A percentile compares a stretch with the other conserved stretches of the same genome.
These are phyloP conservation scores for Hirsutella rhossiliensis DNA, from an alignment of 2,329 filamentous ascomycete genomes.

Conservation along the genomic window DNA sequence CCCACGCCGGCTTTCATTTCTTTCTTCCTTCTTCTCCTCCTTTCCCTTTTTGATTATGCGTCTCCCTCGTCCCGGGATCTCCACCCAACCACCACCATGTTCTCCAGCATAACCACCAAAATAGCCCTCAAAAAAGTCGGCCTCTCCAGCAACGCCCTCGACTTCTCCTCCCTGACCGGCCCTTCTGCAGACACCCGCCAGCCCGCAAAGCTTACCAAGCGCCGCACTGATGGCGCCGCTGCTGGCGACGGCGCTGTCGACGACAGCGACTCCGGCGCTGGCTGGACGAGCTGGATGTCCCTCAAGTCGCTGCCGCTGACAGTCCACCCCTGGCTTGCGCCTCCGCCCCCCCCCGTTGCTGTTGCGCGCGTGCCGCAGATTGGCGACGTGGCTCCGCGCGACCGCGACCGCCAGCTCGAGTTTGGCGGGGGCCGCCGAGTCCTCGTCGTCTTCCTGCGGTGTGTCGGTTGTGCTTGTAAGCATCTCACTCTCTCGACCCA, in stretches of 20 bases:
- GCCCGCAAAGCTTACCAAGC: constrained; percentile 11
- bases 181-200: constrained; percentile 1
- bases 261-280: constrained; percentile 12
- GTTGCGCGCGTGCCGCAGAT: constrained; percentile 31
- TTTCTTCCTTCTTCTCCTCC: background rate
- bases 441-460: constrained; percentile 40
- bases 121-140: constrained; percentile 45
- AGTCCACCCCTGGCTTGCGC: constrained; percentile 40
- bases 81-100: constrained; percentile 26
- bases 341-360: constrained; percentile 35
- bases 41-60: background rate
- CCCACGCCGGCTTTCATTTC: background rate
- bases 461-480: constrained; percentile 44
- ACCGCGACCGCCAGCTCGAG: constrained; percentile 30
- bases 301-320: constrained; percentile 37
- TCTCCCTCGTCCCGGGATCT: background rate
- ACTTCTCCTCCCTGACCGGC: constrained; percentile 14
- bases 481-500: constrained; percentile 6
- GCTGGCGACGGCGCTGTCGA: constrained; percentile 8
- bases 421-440: constrained; percentile 31
- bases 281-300: constrained; percentile 36
- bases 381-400: constrained; percentile 35
- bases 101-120: constrained; percentile 44
- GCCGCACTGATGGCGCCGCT: constrained; percentile 13
- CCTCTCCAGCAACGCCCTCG: constrained; percentile 36